Evolutionary conservation across 345 rosid species (phyloP).

Genomic region (Pelargonium nanum): DNA sequence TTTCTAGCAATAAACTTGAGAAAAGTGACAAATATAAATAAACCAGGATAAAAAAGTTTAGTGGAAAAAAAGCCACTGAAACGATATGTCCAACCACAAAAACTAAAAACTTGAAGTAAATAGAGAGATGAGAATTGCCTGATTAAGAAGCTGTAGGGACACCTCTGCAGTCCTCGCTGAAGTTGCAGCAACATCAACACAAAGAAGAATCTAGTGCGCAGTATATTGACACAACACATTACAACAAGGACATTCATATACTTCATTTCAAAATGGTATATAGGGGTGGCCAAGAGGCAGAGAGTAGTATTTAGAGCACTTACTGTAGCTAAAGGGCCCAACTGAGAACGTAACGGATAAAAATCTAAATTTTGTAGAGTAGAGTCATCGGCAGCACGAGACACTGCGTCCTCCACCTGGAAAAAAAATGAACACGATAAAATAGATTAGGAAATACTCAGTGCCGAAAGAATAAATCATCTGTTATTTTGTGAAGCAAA

Average conservation of each 20-base stretch:
- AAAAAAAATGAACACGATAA: conserved; percentile 10
- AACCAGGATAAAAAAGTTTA: not conserved
- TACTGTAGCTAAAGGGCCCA: conserved; percentile 87
- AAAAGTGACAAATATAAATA: not conserved
- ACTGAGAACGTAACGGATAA: conserved; percentile 50
- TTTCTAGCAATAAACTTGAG: not conserved
- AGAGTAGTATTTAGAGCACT: conserved; percentile 24
- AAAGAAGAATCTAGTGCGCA: conserved; percentile 81
- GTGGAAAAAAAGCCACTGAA: not conserved
- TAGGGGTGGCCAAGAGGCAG: not conserved
- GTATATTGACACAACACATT: conserved; percentile 15
- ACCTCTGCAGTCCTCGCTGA: conserved; percentile 67
- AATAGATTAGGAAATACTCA: not conserved
- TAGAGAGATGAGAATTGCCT: conserved; percentile 27
- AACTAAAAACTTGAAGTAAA: not conserved
- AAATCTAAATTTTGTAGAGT: conserved; percentile 74
- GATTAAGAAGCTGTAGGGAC: conserved; percentile 73
- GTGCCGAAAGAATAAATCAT: too few species aligned
- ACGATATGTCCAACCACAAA: not conserved
- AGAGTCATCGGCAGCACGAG: conserved; percentile 70
- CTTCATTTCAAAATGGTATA: not conserved
- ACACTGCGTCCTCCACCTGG: conserved; percentile 77
- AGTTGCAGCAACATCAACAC: conserved; percentile 86
- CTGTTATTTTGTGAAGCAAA: too few species aligned
- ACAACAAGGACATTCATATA: not conserved